These are phyloP conservation scores for Pichia sp. DNA, from an alignment of 1,139 yeast genomes.

Conservation along the genomic window DNA sequence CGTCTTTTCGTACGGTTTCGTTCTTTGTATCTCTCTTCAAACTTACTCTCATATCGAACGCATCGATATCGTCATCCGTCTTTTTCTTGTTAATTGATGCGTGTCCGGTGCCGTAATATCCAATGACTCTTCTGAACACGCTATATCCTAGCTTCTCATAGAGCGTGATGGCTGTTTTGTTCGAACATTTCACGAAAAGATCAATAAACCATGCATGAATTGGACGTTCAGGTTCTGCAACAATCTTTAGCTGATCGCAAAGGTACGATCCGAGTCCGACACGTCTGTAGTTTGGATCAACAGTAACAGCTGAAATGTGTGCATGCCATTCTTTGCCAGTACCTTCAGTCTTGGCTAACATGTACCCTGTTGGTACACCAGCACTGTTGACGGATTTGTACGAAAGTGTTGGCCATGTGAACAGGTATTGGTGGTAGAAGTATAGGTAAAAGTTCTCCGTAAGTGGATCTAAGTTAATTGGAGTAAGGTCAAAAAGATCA, in stretches of 20 bases:
- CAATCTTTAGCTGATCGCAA: constrained; percentile 69
- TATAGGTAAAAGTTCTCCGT: constrained; percentile 88
- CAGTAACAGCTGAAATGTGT: constrained; percentile 95
- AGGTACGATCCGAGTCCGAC: constrained; percentile 80
- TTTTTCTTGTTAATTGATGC: constrained; percentile 38
- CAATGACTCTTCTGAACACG: constrained; percentile 84
- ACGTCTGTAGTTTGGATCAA: constrained; percentile 78
- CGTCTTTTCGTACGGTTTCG: constrained; percentile 56
- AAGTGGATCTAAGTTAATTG: constrained; percentile 80
- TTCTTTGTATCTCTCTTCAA: constrained; percentile 51
- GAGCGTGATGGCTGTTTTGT: constrained; percentile 71
- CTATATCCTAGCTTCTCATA: constrained; percentile 86
- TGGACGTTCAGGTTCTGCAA: constrained; percentile 66
- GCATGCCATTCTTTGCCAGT: constrained; percentile 86
- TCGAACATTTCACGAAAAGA: constrained; percentile 86
- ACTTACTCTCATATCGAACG: constrained; percentile 80
- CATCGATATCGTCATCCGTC: constrained; percentile 71
- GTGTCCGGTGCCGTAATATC: constrained; percentile 63
- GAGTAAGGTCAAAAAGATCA: constrained; percentile 69
- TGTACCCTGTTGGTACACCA: constrained; percentile 59
- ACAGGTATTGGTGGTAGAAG: constrained; percentile 81
- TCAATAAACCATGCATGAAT: constrained; percentile 83
- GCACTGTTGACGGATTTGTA: constrained; percentile 61
- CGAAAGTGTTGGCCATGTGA: constrained; percentile 86
- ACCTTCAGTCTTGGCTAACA: constrained; percentile 99